A percentile compares a stretch with the other conserved stretches of the same genome.
phyloP scores from a whole-genome alignment of 2,329 filamentous ascomycete species.

The Endoconidiophora polonica region DNA sequence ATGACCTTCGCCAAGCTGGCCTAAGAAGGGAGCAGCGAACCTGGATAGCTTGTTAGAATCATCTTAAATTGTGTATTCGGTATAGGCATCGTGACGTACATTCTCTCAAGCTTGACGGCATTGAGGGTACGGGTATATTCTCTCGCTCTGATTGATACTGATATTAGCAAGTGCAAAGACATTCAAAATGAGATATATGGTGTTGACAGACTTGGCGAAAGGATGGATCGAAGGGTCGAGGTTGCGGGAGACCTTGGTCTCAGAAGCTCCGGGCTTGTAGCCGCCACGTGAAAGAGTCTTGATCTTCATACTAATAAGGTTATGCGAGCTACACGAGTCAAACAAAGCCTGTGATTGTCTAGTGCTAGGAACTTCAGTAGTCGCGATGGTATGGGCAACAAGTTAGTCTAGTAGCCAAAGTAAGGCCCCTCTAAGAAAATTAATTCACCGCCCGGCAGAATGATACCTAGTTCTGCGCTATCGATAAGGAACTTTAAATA shows the following conservation, averaged over 20 bases:
- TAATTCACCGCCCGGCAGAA: slow-evolving; percentile 13
- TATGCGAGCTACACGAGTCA: neutral
- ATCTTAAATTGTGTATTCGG: neutral
- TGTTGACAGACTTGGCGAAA: slow-evolving; percentile 34
- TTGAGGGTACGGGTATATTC: slow-evolving; percentile 47
- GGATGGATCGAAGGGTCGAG: slow-evolving; percentile 76
- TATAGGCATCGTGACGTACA: slow-evolving; percentile 38
- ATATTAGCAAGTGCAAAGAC: slow-evolving; percentile 4
- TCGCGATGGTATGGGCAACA: too few species aligned
- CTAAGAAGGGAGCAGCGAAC: slow-evolving; percentile 48
- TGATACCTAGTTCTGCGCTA: slow-evolving; percentile 7
- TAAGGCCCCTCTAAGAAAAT: slow-evolving; percentile 8
- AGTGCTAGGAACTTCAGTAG: too few species aligned
- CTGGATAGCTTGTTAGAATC: neutral
- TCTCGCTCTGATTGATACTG: slow-evolving; percentile 41
- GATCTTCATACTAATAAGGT: slow-evolving; percentile 29
- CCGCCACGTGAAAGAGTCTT: slow-evolving; percentile 52
- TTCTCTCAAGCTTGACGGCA: slow-evolving; percentile 83
- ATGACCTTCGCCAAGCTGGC: slow-evolving; percentile 75
- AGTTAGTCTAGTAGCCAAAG: neutral
- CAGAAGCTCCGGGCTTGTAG: slow-evolving; percentile 49
- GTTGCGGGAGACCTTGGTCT: slow-evolving; percentile 49
- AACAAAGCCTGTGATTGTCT: neutral
- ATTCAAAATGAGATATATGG: neutral
- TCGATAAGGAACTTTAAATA: slow-evolving; percentile 4